Base-by-base conservation (phyloP, 1,139 yeast species). In the Zygosaccharomyces pseudobailii region DNA sequence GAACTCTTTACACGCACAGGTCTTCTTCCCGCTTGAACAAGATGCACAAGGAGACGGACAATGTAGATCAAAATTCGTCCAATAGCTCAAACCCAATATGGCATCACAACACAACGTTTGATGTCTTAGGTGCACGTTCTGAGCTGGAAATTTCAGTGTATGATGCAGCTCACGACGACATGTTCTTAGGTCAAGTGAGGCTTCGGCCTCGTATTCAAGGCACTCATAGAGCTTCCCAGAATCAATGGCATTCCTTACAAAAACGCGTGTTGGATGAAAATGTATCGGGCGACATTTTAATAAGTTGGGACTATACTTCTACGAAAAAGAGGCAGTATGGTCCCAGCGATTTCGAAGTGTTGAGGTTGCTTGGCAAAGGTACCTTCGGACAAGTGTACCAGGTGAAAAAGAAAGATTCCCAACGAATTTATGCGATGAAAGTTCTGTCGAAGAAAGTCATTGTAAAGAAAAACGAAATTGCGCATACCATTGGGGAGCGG, bases 371-470 rank as follows among this genome's bases (percentile, higher is more conserved):
- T 52, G 98, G 98, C 52, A 89, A 88, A 65, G 98, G 98, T 44
- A 92, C 97, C 0, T 92, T 92, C 73, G 98, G 98, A 28, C 96
- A 87, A 69, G 98, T 92, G 35, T 92, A 84, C 68, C 97, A 90
- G 70, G 98, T 92, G 40, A 82, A 86, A 57, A 92, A 90, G 75
- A 77, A 76, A 60, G 97, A 90, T 63, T 88, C 95, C 4, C 80
- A 81, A 49, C 78, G 97, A 58, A 84, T 92, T 51, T 92, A 92
- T 66, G 98, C 98, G 40, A 92, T 92, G 98, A 92, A 92, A 69
- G 95, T 92, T 24, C 77, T 92, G 47, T 85, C 95, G 30, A 92
- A 92, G 67, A 89, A 89, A 66, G 94, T 89, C 39, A 92, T 92
- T 69, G 96, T 92, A 45, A 89, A 87, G 68, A 92, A 90, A 76